Evolutionary conservation across 1,284 basidiomycete genomes (phyloP).

Genomic region (Hypsizygus ulmarius): DNA sequence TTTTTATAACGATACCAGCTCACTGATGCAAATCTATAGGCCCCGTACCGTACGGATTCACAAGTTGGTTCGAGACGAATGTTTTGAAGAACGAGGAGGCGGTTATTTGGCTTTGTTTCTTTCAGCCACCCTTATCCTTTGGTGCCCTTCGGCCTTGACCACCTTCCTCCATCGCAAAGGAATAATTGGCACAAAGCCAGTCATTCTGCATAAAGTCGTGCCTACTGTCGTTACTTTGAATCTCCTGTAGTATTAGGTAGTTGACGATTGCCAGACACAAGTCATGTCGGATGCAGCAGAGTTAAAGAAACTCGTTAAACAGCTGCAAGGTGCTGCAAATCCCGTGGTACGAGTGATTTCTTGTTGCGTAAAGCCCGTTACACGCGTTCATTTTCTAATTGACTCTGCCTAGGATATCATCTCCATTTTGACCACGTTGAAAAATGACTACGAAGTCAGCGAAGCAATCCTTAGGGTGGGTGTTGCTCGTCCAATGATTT

Average conservation of each 20-base stretch:
- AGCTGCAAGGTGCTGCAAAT: slow-evolving; percentile 61
- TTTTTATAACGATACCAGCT: neutral
- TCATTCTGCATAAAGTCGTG: slow-evolving; percentile 17
- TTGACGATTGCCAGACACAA: slow-evolving; percentile 26
- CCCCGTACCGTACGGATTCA: neutral
- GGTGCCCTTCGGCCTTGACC: too few species aligned
- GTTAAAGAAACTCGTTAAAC: slow-evolving; percentile 78
- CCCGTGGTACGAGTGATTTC: slow-evolving; percentile 56
- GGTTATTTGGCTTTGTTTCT: slow-evolving; percentile 21
- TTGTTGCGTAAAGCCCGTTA: slow-evolving; percentile 39
- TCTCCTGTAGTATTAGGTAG: slow-evolving; percentile 30
- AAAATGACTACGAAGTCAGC: slow-evolving; percentile 77
- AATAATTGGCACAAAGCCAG: slow-evolving; percentile 13
- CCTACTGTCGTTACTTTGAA: slow-evolving; percentile 19
- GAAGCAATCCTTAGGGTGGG: slow-evolving; percentile 87
- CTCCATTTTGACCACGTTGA: slow-evolving; percentile 69
- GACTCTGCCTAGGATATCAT: slow-evolving; percentile 61
- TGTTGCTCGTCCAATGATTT: slow-evolving; percentile 35
- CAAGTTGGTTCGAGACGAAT: neutral
- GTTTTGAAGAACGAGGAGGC: slow-evolving; percentile 7
- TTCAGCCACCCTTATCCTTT: slow-evolving; percentile 9
- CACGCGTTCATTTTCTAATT: slow-evolving; percentile 35
- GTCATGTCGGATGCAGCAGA: slow-evolving; percentile 52
- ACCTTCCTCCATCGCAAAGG: slow-evolving; percentile 15
- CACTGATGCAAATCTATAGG: neutral